Conservation (phyloP, 495 filamentous ascomycete species). For the Xylaria nigripes region DNA sequence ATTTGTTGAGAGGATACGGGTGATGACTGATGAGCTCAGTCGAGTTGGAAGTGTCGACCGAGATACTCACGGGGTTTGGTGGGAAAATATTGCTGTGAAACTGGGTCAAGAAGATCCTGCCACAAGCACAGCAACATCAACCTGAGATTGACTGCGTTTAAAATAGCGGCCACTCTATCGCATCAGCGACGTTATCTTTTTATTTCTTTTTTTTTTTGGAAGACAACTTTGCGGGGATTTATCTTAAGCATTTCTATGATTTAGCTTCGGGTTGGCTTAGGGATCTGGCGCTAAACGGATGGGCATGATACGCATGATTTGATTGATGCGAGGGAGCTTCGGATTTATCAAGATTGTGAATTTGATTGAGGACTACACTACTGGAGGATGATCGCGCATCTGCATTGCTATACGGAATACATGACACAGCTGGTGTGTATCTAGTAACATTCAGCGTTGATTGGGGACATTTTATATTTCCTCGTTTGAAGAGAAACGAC, state of each 20-base stretch:
- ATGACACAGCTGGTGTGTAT: background rate
- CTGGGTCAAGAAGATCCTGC: constrained; percentile 29
- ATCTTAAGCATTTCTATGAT: constrained; percentile 5
- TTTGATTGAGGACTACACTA: background rate
- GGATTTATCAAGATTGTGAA: constrained; percentile 8
- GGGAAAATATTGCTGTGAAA: constrained; percentile 57
- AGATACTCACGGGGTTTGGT: constrained; percentile 68
- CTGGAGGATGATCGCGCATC: background rate
- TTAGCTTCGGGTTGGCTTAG: constrained; percentile 14
- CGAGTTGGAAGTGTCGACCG: constrained; percentile 73
- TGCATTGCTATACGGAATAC: background rate
- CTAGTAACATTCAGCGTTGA: constrained; percentile 3
- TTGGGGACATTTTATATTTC: no score
- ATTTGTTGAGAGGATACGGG: constrained; percentile 77
- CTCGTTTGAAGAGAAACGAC: no score
- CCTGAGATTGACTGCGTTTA: constrained; percentile 1
- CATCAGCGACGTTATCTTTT: no score
- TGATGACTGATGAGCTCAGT: constrained; percentile 69
- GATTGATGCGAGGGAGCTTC: constrained; percentile 9
- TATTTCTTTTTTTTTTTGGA: constrained; percentile 12
- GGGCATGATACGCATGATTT: constrained; percentile 10
- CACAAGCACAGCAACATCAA: constrained; percentile 8
- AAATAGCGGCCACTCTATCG: background rate
- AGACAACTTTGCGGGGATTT: constrained; percentile 7
- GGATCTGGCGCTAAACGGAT: constrained; percentile 14